phyloP scores from a whole-genome alignment of 164 flowering plant species.

The Vitis amurensis region DNA sequence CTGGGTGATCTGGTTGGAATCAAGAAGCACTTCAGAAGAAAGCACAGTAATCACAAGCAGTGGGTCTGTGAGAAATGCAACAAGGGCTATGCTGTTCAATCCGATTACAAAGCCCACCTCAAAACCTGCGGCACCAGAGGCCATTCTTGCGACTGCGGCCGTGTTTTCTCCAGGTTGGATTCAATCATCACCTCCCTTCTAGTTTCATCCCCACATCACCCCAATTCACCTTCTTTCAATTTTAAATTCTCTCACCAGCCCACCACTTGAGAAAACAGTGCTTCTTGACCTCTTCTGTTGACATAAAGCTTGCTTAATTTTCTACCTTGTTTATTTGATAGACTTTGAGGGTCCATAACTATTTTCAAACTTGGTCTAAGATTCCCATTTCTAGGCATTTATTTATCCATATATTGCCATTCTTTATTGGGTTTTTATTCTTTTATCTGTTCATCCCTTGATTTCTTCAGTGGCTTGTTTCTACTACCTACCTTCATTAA shows the following conservation, averaged over 20 bases:
- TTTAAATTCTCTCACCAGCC: background rate
- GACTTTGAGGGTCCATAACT: background rate
- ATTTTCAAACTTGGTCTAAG: background rate
- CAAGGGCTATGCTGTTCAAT: slow-evolving; percentile 95
- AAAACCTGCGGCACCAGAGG: slow-evolving; percentile 97
- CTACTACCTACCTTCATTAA: background rate
- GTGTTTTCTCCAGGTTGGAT: slow-evolving; percentile 84
- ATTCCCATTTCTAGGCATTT: background rate
- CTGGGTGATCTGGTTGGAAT: slow-evolving; percentile 95
- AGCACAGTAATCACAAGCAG: slow-evolving; percentile 87
- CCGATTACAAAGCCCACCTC: slow-evolving; percentile 96
- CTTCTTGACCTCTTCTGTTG: background rate
- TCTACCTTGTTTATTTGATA: too few species aligned
- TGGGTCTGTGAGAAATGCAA: slow-evolving; percentile 95
- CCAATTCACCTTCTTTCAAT: background rate
- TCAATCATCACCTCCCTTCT: background rate
- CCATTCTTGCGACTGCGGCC: slow-evolving; percentile 97
- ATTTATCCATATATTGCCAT: background rate
- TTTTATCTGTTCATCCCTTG: background rate
- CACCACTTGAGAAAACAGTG: too few species aligned
- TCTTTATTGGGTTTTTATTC: background rate
- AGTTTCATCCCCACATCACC: background rate
- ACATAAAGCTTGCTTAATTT: too few species aligned
- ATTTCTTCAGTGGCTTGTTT: slow-evolving; percentile 2
- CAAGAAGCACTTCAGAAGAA: slow-evolving; percentile 88